Conservation (phyloP, 306 rosid genomes). For the Psophocarpus tetragonolobus region DNA sequence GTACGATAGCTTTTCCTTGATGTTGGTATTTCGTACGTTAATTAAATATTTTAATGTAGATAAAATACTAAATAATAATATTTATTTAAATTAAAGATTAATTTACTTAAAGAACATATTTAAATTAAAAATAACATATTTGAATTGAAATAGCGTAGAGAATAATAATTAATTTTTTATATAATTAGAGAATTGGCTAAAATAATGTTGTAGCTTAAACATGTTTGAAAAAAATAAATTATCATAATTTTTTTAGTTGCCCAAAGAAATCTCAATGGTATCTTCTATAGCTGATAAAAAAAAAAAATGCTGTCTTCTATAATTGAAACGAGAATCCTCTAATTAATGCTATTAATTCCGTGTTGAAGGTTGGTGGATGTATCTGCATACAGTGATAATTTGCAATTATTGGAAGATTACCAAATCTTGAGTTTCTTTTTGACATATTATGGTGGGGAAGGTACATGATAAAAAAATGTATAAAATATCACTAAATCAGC, state of each 20-base stretch:
- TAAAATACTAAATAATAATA: too few relatives aligned
- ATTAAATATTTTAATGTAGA: neutral
- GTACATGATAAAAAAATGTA: neutral
- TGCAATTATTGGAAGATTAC: neutral
- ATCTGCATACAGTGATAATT: neutral
- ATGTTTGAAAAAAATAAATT: neutral
- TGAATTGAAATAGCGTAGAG: neutral
- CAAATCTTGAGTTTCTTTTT: constrained; percentile 3
- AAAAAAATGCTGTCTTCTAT: neutral
- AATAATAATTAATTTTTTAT: too few relatives aligned
- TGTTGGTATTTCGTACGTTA: neutral
- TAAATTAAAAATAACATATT: too few relatives aligned
- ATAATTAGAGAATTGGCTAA: too few relatives aligned
- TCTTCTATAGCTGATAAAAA: neutral
- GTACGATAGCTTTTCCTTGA: too few relatives aligned
- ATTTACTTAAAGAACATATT: neutral
- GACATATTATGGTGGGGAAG: neutral
- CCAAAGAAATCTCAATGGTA: neutral
- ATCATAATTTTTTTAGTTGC: neutral
- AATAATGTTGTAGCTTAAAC: too few relatives aligned
- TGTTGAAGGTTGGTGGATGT: neutral
- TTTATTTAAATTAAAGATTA: too few relatives aligned
- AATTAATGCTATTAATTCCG: neutral
- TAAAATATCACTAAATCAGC: neutral
- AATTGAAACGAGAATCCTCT: neutral